Percentiles rank a stretch among this genome's conserved stretches.
Evolutionary conservation across 2,329 filamentous ascomycete species (phyloP).

Genomic region (Exophiala bonariae): DNA sequence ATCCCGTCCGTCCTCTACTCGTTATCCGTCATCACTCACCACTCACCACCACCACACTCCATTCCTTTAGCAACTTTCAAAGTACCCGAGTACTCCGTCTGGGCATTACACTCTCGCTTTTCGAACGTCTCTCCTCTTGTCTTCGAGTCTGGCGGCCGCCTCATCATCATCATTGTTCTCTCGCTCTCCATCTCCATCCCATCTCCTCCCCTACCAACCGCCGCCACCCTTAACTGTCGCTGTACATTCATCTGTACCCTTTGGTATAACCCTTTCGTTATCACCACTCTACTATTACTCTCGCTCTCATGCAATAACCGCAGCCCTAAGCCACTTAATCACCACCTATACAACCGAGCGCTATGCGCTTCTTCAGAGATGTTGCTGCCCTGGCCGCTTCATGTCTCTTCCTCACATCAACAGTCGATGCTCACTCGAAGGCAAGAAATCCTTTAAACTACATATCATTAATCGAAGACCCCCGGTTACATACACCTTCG

Average conservation of each 20-base stretch:
- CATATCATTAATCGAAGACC: conserved; percentile 71
- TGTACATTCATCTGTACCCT: neutral
- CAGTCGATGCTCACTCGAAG: conserved; percentile 61
- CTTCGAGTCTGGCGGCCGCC: neutral
- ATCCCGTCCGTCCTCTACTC: too few species aligned
- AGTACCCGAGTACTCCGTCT: neutral
- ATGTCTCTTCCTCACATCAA: conserved; percentile 13
- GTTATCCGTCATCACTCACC: too few species aligned
- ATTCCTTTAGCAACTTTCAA: neutral
- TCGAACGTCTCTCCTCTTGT: neutral
- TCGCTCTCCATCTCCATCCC: neutral
- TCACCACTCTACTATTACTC: neutral
- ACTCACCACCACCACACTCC: too few species aligned
- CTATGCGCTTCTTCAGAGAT: conserved; percentile 27
- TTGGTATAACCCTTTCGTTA: neutral
- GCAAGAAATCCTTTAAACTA: conserved; percentile 75
- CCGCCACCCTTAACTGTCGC: too few species aligned
- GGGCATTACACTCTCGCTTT: conserved; percentile 1
- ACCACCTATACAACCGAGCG: conserved; percentile 5
- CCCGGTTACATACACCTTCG: conserved; percentile 74
- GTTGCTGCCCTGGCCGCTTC: conserved; percentile 19
- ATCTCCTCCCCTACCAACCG: neutral
- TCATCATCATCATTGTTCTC: conserved; percentile 1
- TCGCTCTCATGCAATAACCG: conserved; percentile 7
- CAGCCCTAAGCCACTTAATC: neutral